Conservation (phyloP, 2,329 filamentous ascomycete genomes). For the Allantophomopsis cytisporea region DNA sequence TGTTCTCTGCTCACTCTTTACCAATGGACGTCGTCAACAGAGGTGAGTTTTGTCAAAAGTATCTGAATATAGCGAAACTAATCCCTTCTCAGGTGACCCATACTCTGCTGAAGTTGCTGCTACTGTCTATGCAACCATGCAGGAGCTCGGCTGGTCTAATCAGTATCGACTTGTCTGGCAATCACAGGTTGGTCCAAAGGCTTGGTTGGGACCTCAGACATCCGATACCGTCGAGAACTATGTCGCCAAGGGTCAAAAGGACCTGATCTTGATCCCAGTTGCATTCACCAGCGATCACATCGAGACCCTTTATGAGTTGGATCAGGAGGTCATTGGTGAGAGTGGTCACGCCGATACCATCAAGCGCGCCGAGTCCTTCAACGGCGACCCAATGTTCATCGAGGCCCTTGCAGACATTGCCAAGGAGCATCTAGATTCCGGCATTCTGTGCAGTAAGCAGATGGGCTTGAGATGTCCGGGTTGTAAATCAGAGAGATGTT, state of each 20-base stretch:
- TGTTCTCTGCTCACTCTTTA: constrained; percentile 92
- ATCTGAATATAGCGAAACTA: neutral
- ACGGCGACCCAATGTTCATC: constrained; percentile 85
- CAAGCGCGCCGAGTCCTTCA: constrained; percentile 83
- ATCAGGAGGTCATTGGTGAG: constrained; percentile 89
- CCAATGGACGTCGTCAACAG: constrained; percentile 97
- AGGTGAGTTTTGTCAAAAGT: constrained; percentile 31
- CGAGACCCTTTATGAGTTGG: constrained; percentile 88
- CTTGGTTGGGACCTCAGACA: constrained; percentile 94
- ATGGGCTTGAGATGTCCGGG: constrained; percentile 88
- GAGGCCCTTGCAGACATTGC: constrained; percentile 79
- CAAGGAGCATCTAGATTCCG: constrained; percentile 61
- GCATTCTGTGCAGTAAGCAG: constrained; percentile 58
- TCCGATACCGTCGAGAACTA: constrained; percentile 78
- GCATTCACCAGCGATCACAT: constrained; percentile 99
- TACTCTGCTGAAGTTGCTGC: constrained; percentile 94
- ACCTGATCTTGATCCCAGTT: constrained; percentile 84
- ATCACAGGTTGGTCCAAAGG: constrained; percentile 88
- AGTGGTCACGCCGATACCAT: constrained; percentile 65
- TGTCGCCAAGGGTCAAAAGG: constrained; percentile 80
- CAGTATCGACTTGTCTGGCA: constrained; percentile 95
- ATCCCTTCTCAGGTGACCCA: constrained; percentile 54
- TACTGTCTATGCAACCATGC: constrained; percentile 94
- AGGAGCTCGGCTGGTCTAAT: constrained; percentile 74
- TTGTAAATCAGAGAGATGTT: constrained; percentile 79